Evolutionary conservation across 495 filamentous ascomycete genomes (phyloP).

Genomic region (Neurospora tetrasperma): DNA sequence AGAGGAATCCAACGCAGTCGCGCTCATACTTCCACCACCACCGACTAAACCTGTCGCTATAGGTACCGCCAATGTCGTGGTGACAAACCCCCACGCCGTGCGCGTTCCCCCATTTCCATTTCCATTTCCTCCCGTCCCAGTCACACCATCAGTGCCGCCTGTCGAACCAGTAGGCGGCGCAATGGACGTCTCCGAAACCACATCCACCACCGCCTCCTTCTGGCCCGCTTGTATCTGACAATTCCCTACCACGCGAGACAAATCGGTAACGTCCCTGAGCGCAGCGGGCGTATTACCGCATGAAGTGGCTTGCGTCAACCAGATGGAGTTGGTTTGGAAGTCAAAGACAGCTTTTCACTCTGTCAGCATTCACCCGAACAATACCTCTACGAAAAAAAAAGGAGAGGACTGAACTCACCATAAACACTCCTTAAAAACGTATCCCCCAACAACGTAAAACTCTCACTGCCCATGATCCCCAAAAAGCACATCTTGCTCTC

Average conservation of each 20-base stretch:
- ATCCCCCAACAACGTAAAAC: slow-evolving; percentile 67
- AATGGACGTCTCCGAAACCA: background rate
- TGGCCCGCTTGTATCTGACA: slow-evolving; percentile 7
- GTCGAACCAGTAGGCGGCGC: background rate
- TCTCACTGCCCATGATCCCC: slow-evolving; percentile 61
- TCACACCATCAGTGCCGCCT: background rate
- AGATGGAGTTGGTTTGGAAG: slow-evolving; percentile 33
- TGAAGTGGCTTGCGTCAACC: slow-evolving; percentile 35
- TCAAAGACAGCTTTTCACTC: slow-evolving; percentile 34
- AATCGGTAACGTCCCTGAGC: slow-evolving; percentile 14
- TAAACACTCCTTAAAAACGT: slow-evolving; percentile 90
- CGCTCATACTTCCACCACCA: background rate
- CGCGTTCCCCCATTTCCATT: background rate
- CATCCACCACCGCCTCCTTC: background rate
- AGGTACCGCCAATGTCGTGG: background rate
- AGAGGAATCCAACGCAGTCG: background rate
- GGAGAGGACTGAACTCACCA: slow-evolving; percentile 26
- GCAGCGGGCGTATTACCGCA: slow-evolving; percentile 32
- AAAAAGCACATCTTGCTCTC: slow-evolving; percentile 52
- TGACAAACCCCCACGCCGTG: background rate
- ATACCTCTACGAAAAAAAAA: background rate
- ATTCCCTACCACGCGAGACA: slow-evolving; percentile 10
- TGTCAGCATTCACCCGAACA: background rate
- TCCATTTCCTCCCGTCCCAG: background rate
- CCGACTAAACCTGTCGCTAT: background rate